Evolutionary conservation across 2,329 filamentous ascomycete genomes (phyloP), one percentile per base, ranked within the genome.

Genomic region (Xylaria sp.): DNA sequence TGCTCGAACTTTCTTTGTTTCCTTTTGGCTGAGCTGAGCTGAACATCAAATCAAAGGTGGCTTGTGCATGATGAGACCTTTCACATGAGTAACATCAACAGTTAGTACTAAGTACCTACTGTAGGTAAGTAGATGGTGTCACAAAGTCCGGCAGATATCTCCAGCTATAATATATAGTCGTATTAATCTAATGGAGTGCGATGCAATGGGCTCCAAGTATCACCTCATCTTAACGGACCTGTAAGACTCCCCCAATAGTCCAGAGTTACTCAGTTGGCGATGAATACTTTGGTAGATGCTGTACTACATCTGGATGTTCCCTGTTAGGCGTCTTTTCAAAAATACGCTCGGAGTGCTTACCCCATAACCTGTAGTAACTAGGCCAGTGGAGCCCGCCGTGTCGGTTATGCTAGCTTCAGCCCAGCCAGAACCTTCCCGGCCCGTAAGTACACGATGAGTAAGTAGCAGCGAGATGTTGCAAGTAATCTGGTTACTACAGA

Each of bases 11-110:
- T 62, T 61, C 43, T n/a, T n/a, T 58, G 52, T 58, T 23, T 64
- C n/a, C 61, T 39, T 15, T 43, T 15, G 39, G 13, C 15, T 13
- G 41, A 43, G 49, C 39, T 56, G 13, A 33, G 54, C 31, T 31
- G 61, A 43, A 15, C 20, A 54, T 51, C 52, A 59, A 54, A 61
- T 41, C 52, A 59, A 54, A 61, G 36, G 57, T 65, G 66, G 62
- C 54, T 57, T 58, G 60, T 63, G 46, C 65, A 67, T 61, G 25
- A 43, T 54, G 23, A 43, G 23, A 28, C 23, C 20, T 39, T 31
- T 46, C 20, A 58, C 56, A 31, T 12, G 25, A 23, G 56, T 58
- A 58, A 58, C 56, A 62, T 66, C 39, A 43, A 57, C 31, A 39
- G 36, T 15, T 10, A 39, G 5, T 36, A 3, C 13, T n/a, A 57